Evolutionary conservation across 345 rosid genomes (phyloP).

Genomic region (Mallotus nudiflorus): DNA sequence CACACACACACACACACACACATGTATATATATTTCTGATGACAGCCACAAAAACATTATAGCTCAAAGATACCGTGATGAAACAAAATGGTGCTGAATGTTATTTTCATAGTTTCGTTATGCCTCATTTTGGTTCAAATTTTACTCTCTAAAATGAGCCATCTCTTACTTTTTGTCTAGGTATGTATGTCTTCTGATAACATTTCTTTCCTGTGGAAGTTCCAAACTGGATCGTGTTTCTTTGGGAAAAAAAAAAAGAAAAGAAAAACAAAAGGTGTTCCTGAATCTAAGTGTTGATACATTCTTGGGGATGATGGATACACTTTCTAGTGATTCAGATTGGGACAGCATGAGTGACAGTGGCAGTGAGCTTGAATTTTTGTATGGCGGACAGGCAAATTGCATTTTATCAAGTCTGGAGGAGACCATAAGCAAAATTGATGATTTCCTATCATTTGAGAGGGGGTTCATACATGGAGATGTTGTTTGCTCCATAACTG

Average conservation of each 20-base stretch:
- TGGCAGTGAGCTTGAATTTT: constrained; percentile 61
- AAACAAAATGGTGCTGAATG: neutral
- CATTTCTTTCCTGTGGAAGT: neutral
- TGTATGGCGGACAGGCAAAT: constrained; percentile 59
- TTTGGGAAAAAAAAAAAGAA: neutral
- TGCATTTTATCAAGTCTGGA: constrained; percentile 77
- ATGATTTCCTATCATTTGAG: constrained; percentile 85
- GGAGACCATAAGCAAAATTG: constrained; percentile 83
- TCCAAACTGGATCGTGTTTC: neutral
- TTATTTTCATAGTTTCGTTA: neutral
- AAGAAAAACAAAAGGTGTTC: neutral
- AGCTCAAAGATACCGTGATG: neutral
- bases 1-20: too few species aligned
- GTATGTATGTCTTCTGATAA: neutral
- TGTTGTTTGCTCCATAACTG: constrained; percentile 55
- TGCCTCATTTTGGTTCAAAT: neutral
- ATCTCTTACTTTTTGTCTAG: neutral
- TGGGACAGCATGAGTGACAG: constrained; percentile 91
- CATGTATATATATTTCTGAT: too few species aligned
- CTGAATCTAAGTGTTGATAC: constrained; percentile 19
- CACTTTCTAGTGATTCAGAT: constrained; percentile 60
- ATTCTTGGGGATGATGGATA: constrained; percentile 60
- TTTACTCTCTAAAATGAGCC: neutral
- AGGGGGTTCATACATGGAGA: constrained; percentile 72
- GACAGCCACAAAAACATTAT: neutral